These are phyloP conservation scores for Trichaptum fuscoviolaceum DNA, from an alignment of 768 basidiomycete genomes.

Conservation along the genomic window DNA sequence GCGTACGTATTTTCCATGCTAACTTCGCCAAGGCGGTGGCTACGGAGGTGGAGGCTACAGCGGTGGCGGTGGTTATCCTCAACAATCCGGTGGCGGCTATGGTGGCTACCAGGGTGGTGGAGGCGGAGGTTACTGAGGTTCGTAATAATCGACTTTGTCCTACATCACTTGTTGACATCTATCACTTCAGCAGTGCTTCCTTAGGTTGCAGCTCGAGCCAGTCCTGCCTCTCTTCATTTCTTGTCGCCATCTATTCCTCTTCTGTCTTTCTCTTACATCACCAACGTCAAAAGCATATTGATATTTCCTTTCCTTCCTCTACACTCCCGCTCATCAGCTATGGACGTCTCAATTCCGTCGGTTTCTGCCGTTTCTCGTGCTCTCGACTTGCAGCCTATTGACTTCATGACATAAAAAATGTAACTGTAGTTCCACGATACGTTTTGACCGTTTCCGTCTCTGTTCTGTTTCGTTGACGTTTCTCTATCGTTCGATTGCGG, in stretches of 20 bases:
- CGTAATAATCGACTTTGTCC: neutral
- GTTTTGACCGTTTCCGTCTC: neutral
- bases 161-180: neutral
- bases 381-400: slow-evolving; percentile 1
- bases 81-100: slow-evolving; percentile 12
- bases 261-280: neutral
- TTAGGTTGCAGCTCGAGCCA: neutral
- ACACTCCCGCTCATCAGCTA: neutral
- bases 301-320: neutral
- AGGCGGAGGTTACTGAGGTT: slow-evolving; percentile 7
- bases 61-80: slow-evolving; percentile 13
- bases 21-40: slow-evolving; percentile 10
- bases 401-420: slow-evolving; percentile 1
- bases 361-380: neutral
- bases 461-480: slow-evolving; percentile 1
- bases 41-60: slow-evolving; percentile 19
- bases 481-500: neutral
- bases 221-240: neutral
- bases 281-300: neutral
- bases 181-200: neutral
- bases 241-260: neutral
- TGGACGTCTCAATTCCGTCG: neutral
- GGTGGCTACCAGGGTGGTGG: slow-evolving; percentile 12
- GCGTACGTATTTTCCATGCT: slow-evolving; percentile 15
- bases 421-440: neutral